These are phyloP conservation scores for Amaranthus cruentus DNA, from an alignment of 148 eudicot species.

Conservation along the genomic window DNA sequence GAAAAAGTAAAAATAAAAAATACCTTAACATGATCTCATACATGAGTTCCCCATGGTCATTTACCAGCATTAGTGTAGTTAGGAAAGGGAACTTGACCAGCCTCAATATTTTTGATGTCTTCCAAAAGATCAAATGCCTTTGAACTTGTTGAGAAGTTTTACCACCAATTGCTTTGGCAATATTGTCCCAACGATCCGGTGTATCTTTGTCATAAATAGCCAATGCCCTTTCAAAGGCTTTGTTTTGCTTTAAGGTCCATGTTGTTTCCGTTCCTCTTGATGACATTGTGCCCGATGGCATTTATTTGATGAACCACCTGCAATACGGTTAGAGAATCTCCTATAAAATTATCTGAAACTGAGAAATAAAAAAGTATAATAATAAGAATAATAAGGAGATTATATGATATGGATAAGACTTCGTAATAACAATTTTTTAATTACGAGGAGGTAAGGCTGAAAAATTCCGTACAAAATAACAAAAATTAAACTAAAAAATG, in stretches of 20 bases:
- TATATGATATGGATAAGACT: constrained; percentile 41
- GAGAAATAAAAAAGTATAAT: constrained; percentile 1
- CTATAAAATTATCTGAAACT: not conserved
- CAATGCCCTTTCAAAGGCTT: constrained; percentile 53
- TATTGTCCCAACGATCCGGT: constrained; percentile 55
- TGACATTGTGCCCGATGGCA: constrained; percentile 26
- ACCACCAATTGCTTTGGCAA: constrained; percentile 52
- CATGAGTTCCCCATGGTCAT: constrained; percentile 17
- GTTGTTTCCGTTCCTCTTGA: constrained; percentile 22
- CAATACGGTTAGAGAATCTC: not conserved
- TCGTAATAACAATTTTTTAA: constrained; percentile 7
- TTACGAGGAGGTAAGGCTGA: too few relatives aligned
- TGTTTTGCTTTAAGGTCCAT: constrained; percentile 56
- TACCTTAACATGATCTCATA: constrained; percentile 26
- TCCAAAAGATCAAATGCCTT: constrained; percentile 45
- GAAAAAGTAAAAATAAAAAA: too few relatives aligned
- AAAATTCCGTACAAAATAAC: too few relatives aligned
- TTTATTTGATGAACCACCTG: constrained; percentile 6
- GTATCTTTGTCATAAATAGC: constrained; percentile 54
- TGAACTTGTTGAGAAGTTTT: constrained; percentile 49
- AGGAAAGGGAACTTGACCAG: constrained; percentile 50
- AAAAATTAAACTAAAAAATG: too few relatives aligned
- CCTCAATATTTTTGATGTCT: constrained; percentile 44
- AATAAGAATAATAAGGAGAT: constrained; percentile 9
- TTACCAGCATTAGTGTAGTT: constrained; percentile 31